A percentile compares a stretch with the other conserved stretches of the same genome.
These are phyloP conservation scores for Apiospora sp. DNA, from an alignment of 2,329 filamentous ascomycete species.

Conservation along the genomic window DNA sequence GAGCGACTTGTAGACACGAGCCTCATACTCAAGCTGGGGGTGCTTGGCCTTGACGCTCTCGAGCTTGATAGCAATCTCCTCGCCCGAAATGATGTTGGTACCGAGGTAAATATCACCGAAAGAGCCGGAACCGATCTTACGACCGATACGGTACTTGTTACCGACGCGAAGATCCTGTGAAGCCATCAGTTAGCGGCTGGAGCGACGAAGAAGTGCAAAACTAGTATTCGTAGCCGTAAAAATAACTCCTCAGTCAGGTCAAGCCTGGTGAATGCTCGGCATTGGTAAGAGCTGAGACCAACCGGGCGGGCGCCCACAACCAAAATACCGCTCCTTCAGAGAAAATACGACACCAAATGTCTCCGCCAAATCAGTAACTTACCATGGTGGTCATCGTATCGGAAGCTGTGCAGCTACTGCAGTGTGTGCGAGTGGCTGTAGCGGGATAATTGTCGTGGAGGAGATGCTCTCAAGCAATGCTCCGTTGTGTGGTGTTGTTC, in stretches of 20 bases:
- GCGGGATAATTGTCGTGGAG: conserved; percentile 2
- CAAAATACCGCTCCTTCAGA: not conserved
- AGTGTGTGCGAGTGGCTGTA: conserved; percentile 32
- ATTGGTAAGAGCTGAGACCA: not conserved
- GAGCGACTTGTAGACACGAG: conserved; percentile 88
- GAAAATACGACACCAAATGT: not conserved
- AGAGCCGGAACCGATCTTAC: conserved; percentile 97
- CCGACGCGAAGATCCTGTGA: conserved; percentile 93
- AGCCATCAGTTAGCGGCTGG: not conserved
- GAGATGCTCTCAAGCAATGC: conserved; percentile 13
- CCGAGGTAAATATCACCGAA: conserved; percentile 99
- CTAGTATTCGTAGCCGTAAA: not conserved
- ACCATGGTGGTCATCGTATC: conserved; percentile 47
- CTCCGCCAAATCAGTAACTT: conserved; percentile 28
- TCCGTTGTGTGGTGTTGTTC: conserved; percentile 4
- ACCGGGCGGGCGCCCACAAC: not conserved
- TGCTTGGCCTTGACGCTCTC: conserved; percentile 99
- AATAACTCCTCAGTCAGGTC: not conserved
- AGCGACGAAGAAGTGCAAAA: not conserved
- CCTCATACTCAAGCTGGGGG: conserved; percentile 98
- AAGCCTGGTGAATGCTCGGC: not conserved
- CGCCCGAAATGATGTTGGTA: conserved; percentile 99
- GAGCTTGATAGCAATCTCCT: conserved; percentile 99
- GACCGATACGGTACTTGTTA: conserved; percentile 99
- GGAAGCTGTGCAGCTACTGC: conserved; percentile 26